Conservation (phyloP, 2,329 filamentous ascomycete species). For the Diaporthe aspalathi region DNA sequence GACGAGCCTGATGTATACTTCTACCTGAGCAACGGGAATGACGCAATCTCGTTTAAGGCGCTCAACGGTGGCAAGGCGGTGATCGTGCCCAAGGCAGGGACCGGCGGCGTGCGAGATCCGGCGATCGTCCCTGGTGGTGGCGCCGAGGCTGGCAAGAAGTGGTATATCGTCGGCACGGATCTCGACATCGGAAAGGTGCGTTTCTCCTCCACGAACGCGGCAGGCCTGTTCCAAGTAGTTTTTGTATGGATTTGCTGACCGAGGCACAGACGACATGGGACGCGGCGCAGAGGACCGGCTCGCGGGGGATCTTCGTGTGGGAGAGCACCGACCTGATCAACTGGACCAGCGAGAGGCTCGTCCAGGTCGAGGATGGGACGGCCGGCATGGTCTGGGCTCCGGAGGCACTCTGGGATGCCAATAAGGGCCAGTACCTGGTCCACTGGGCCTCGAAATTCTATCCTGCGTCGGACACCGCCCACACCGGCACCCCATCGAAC, state of each 20-base stretch:
- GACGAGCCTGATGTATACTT: slow-evolving; percentile 65
- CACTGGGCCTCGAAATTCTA: slow-evolving; percentile 64
- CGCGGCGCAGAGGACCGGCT: slow-evolving; percentile 62
- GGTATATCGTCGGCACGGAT: slow-evolving; percentile 67
- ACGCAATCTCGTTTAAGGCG: slow-evolving; percentile 59
- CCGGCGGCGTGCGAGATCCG: slow-evolving; percentile 64
- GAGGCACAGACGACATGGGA: slow-evolving; percentile 61
- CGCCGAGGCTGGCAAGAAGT: slow-evolving; percentile 59
- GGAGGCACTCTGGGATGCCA: slow-evolving; percentile 63
- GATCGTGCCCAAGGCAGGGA: slow-evolving; percentile 61
- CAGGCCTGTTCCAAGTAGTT: too few relatives aligned
- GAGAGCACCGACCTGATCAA: slow-evolving; percentile 63
- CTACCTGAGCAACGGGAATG: slow-evolving; percentile 65
- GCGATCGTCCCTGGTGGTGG: slow-evolving; percentile 61
- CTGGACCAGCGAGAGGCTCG: slow-evolving; percentile 60
- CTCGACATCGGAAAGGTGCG: slow-evolving; percentile 61
- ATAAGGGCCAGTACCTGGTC: slow-evolving; percentile 57
- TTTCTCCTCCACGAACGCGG: too few relatives aligned
- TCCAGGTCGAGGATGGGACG: slow-evolving; percentile 61
- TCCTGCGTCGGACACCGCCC: slow-evolving; percentile 56
- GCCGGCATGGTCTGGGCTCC: slow-evolving; percentile 71
- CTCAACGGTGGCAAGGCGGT: slow-evolving; percentile 62
- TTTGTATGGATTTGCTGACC: slow-evolving; percentile 34
- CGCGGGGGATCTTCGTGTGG: slow-evolving; percentile 65
- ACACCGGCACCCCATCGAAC: slow-evolving; percentile 59